Base-by-base conservation (phyloP, 176 grass and related monocot genomes). In the sorghum (Sorghum bicolor) region DNA sequence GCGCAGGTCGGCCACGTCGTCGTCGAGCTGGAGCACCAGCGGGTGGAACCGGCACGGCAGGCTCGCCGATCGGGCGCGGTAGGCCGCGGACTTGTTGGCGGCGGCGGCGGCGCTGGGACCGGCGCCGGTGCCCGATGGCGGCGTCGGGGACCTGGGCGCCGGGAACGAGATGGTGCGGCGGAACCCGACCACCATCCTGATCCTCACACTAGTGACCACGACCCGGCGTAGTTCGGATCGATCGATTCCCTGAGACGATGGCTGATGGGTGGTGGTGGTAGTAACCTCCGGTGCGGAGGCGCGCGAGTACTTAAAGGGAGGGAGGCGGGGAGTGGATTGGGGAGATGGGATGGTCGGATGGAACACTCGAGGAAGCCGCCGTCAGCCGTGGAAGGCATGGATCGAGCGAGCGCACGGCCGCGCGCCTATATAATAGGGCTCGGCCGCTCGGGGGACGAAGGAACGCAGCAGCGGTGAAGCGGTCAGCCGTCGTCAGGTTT, bases 1-100 rank as follows among this genome's bases (percentile, higher is more conserved):
- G 1, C 84, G 48, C 81, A 97, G 81, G 38, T 85, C 57, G 12
- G 86, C 76, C 20, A 93, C 88, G 74, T 87, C 91, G 36, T 93
- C 91, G 36, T 93, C 84, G 43, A 97, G 86, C 72, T 91, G 86
- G 77, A 80, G 62, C 29, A 93, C 77, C 10, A 97, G 82, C 0
- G 91, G 94, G 84, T 97, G 94, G 81, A 97, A 93, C 5, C 91
- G 80, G 84, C 87, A 88, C 28, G 94, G 94, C 4, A 97, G 84
- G 85, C 94, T 97, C 2, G 88, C 80, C 12, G 88, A 93, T 29
- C 91, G 91, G 72, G 78, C 80, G 19, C 83, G 80, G 94, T 93
- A 97, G 4, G 86, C 80, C 8, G 68, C 73, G 10, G 72, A 77
- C 81, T 76, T 89, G 25, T 25, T 73, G 9, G 24, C 39, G 0